Conservation (phyloP, 2,329 filamentous ascomycete genomes). For the Pyrenochaeta sp. region DNA sequence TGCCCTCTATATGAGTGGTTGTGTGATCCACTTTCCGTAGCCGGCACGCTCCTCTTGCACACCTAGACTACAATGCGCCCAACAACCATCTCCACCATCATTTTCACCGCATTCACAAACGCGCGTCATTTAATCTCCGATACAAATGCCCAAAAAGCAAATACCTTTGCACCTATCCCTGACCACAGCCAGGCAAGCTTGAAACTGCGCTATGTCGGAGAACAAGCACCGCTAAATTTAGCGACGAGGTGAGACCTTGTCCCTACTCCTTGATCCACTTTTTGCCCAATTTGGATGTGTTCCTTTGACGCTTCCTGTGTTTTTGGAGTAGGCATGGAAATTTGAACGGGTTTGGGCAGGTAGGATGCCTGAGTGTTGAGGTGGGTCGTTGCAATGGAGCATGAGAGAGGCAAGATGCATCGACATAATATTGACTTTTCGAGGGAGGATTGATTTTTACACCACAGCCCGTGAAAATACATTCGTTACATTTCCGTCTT, state of each 20-base stretch:
- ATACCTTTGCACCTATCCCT: too few species aligned
- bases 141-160: neutral
- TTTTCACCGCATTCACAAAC: neutral
- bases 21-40: too few species aligned
- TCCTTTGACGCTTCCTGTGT: neutral
- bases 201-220: conserved; percentile 14
- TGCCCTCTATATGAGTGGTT: too few species aligned
- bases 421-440: neutral
- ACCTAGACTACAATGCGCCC: too few species aligned
- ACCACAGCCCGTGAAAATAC: too few species aligned
- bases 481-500: neutral
- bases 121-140: neutral
- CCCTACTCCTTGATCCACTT: conserved; percentile 10
- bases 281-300: neutral
- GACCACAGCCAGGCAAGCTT: neutral
- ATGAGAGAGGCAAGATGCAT: neutral
- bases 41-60: too few species aligned
- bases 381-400: too few species aligned
- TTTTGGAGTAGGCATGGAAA: conserved; percentile 13
- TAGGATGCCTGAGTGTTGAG: conserved; percentile 2
- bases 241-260: conserved; percentile 20
- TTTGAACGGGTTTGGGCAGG: conserved; percentile 15
- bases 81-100: too few species aligned
- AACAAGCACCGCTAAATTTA: conserved; percentile 14
- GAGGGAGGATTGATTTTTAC: neutral